A percentile compares a stretch with the other conserved stretches of the same genome.
Evolutionary conservation across 108 stramenopile species (phyloP).

Genomic region (Skeletonema tropicum): DNA sequence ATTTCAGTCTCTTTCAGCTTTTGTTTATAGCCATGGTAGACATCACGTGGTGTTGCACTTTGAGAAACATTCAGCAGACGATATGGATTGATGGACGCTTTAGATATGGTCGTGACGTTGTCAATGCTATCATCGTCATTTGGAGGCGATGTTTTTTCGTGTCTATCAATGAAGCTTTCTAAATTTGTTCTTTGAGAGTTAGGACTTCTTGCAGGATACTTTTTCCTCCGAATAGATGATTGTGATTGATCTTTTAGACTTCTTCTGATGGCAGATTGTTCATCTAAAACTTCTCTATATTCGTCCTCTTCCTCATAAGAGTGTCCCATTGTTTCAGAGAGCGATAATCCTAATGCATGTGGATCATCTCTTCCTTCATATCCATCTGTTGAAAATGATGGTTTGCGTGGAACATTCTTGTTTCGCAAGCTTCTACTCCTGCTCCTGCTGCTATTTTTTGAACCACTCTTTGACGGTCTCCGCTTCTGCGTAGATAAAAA

Average conservation of each 20-base stretch:
- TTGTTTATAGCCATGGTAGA: slow-evolving; percentile 30
- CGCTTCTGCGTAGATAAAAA: not conserved
- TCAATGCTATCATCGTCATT: slow-evolving; percentile 24
- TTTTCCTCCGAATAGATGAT: not conserved
- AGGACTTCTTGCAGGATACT: not conserved
- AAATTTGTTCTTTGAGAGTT: slow-evolving; percentile 22
- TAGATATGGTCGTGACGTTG: slow-evolving; percentile 50
- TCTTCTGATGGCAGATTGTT: slow-evolving; percentile 30
- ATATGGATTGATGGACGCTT: slow-evolving; percentile 46
- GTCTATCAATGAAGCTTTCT: slow-evolving; percentile 23
- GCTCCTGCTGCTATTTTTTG: not conserved
- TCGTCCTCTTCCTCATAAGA: not conserved
- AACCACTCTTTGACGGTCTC: not conserved
- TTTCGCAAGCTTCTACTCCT: not conserved
- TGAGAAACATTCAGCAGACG: slow-evolving; percentile 26
- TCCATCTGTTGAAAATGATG: not conserved
- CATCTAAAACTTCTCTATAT: slow-evolving; percentile 22
- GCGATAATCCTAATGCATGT: not conserved
- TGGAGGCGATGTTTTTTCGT: not conserved
- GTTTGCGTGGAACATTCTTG: not conserved
- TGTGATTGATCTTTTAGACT: slow-evolving; percentile 15
- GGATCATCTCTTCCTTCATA: slow-evolving; percentile 3
- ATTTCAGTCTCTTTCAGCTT: slow-evolving; percentile 26
- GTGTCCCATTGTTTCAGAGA: not conserved
- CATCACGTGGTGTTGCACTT: slow-evolving; percentile 19